Evolutionary conservation across 495 filamentous ascomycete genomes (phyloP), one percentile per base, ranked within the genome.

Genomic region (Penicillium cinerascens): DNA sequence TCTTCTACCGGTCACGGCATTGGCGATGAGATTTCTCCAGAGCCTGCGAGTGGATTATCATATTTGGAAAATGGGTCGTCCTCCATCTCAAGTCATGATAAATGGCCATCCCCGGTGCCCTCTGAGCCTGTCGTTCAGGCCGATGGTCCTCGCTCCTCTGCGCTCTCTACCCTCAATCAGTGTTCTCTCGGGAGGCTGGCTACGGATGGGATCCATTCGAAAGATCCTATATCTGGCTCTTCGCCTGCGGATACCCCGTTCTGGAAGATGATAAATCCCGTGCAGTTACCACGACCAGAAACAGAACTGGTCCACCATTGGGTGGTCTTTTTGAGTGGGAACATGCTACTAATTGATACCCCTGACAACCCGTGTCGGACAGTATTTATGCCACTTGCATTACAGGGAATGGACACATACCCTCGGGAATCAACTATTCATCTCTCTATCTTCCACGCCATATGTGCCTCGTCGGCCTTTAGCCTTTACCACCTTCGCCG

Each of bases 401-500:
- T 66, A 22, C 58, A 63, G 35, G 63, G 59, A 0, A 39, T 66
- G 10, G 56, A 63, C 33, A 44, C 35, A 11, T 16, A 44, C 4
- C 27, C 56, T 3, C 18, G 26, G 3, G 54, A 63, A 26, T 39
- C 63, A 0, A 63, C 52, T 29, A 66, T 63, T 4, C 54, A 66
- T 37, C 60, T 55, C 18, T 60, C 63, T 0, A 58, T 66, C n/a
- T 63, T 63, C 22, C 63, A 66, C 25, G 63, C 60, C 26, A 71
- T 74, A 5, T 58, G 58, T 15, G 70, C 56, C 35, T 74, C 73
- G 0, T 58, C 63, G 17, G 56, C 63, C 2, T 66, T 66, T 26
- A 66, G 63, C 33, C 53, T 66, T 7, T 63, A 47, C 20, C 63
- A 63, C 25, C 51, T 66, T 15, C 54, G 60, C 25, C 48, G 47